phyloP scores from a whole-genome alignment of 768 basidiomycete genomes.

The Tulasnella sp. region DNA sequence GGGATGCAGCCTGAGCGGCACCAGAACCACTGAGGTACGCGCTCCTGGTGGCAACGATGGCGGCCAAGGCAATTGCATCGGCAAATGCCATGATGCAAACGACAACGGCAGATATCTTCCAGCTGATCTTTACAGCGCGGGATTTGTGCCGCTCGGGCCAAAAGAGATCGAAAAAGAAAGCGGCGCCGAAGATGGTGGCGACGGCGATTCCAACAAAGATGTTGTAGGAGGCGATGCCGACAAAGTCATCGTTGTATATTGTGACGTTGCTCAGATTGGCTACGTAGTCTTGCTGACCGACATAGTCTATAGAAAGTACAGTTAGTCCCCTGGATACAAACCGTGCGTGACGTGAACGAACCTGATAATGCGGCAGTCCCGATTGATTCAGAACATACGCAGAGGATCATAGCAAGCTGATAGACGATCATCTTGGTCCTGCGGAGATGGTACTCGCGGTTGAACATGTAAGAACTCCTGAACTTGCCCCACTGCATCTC shows the following conservation, averaged over 20 bases:
- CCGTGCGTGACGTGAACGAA: too few relatives aligned
- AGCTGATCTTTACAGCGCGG: slow-evolving; percentile 13
- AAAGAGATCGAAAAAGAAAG: slow-evolving; percentile 22
- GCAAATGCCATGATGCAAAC: too few relatives aligned
- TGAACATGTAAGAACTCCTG: slow-evolving; percentile 12
- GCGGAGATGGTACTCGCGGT: slow-evolving; percentile 17
- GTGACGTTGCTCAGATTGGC: slow-evolving; percentile 4
- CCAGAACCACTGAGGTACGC: too few relatives aligned
- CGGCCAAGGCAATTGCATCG: too few relatives aligned
- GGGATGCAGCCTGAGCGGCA: too few relatives aligned
- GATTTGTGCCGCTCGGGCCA: slow-evolving; percentile 18
- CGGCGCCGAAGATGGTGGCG: slow-evolving; percentile 21
- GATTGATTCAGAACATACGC: slow-evolving; percentile 20
- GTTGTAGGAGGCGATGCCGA: slow-evolving; percentile 16
- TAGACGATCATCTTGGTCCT: slow-evolving; percentile 14
- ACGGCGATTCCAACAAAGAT: slow-evolving; percentile 22
- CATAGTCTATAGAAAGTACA: slow-evolving; percentile 20
- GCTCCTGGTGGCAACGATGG: too few relatives aligned
- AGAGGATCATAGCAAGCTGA: slow-evolving; percentile 21
- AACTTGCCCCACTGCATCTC: slow-evolving; percentile 19
- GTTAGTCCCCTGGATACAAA: too few relatives aligned
- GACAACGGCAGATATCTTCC: slow-evolving; percentile 17
- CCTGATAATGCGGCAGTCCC: slow-evolving; percentile 12
- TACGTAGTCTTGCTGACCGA: slow-evolving; percentile 18
- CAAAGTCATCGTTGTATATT: slow-evolving; percentile 20